Percentiles rank a stretch among this genome's conserved stretches.
phyloP scores from a whole-genome alignment of 2,329 filamentous ascomycete genomes.

The Exophiala sp. region DNA sequence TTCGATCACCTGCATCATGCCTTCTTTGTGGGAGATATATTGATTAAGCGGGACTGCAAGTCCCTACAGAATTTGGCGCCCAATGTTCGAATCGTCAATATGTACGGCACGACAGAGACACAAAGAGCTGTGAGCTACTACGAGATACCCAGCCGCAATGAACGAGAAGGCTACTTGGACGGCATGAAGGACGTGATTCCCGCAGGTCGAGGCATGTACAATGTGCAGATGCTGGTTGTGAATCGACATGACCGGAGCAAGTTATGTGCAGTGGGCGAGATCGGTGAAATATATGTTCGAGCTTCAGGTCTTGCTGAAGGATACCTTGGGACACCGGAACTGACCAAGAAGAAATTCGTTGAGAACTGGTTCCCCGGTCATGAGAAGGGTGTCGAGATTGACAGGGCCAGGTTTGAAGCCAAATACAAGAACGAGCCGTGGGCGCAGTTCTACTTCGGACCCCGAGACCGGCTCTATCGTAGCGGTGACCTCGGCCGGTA shows the following conservation, averaged over 20 bases:
- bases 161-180: conserved; percentile 59
- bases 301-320: conserved; percentile 79
- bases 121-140: conserved; percentile 76
- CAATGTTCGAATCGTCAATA: conserved; percentile 71
- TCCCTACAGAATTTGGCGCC: conserved; percentile 68
- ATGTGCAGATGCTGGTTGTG: conserved; percentile 84
- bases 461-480: conserved; percentile 77
- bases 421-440: conserved; percentile 60
- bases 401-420: conserved; percentile 49
- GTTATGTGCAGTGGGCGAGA: conserved; percentile 72
- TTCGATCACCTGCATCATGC: conserved; percentile 72
- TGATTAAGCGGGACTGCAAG: conserved; percentile 77
- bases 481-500: conserved; percentile 82
- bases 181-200: conserved; percentile 70
- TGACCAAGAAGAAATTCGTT: conserved; percentile 71
- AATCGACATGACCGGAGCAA: conserved; percentile 60
- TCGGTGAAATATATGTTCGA: conserved; percentile 76
- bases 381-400: conserved; percentile 59
- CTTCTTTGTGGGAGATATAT: conserved; percentile 87
- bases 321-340: conserved; percentile 58
- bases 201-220: conserved; percentile 76
- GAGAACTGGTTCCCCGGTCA: conserved; percentile 80
- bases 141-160: conserved; percentile 61
- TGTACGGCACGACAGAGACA: conserved; percentile 86
- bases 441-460: conserved; percentile 71